Base-by-base conservation (phyloP, 345 rosid genomes). In the Pistacia vera region DNA sequence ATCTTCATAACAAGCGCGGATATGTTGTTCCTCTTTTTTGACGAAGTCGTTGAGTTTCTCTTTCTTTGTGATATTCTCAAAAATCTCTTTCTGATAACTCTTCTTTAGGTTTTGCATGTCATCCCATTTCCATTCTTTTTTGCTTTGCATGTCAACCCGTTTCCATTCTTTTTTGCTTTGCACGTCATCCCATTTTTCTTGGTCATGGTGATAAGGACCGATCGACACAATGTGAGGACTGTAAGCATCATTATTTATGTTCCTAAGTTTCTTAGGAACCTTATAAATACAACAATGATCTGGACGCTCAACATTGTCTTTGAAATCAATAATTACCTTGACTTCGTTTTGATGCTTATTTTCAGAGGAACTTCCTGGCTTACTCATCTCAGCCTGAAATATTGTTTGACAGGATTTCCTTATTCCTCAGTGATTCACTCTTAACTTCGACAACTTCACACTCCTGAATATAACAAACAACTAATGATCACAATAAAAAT, bases 161-260 rank as follows among this genome's bases (percentile, higher is more conserved):
- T 48, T 35, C 46, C 46, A 41, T 41, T 41, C 46, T 7, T 41
- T 65, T 65, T 14, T 46, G 17, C 55, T 41, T 1, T 5, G 1
- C 46, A 67, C 44, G 17, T 5, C 33, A 20, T n/a, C 30, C 11
- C 13, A 8, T 67, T 22, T 35, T 67, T 22, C 36, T 9, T 48
- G 20, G 30, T 17, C 35, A 9, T 48, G 55, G 52, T 67, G 70
- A 25, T n/a, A 12, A 38, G 78, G 82, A 6, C 78, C 82, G 8
- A 79, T 62, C 6, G 82, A 79, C 41, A 79, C 18, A 51, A 74
- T 38, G 1, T 79, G 74, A 11, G 78, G 82, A 44, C 78, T 77
- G 60, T 77, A 73, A 33, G 75, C 71, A 28, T 73, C 78, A 11
- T 36, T 70, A 0, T 64, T 77, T 36, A 48, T 57, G n/a, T 75